Evolutionary conservation across 768 basidiomycete species (phyloP), one percentile per base, ranked within the genome.

Genomic region (Cystobasidium onofrii): DNA sequence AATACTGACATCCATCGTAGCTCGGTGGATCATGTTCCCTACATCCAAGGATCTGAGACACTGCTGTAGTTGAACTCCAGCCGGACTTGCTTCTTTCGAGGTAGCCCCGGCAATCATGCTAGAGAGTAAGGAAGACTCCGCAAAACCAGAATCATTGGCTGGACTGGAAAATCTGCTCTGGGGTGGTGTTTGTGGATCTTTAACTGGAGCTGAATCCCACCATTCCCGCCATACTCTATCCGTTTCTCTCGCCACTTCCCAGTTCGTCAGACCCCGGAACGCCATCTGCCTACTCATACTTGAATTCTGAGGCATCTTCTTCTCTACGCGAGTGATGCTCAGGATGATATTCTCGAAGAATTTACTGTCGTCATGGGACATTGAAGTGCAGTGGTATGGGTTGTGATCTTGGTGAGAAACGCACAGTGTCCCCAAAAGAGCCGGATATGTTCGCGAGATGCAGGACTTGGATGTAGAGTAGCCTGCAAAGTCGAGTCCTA

Each of bases 381-480:
- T 64, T 13, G 63, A 64, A 12, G 63, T 64, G 13, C 25, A 27
- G 34, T 64, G 63, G n/a, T 46, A 64, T 25, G 63, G 63, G 39
- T 64, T 64, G 63, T 64, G 36, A 46, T 41, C 39, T 17, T 64
- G 63, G n/a, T 64, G 63, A 34, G 63, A 34, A 29, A 64, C 63
- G 63, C 36, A 39, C 23, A 64, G 34, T 6, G 63, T 64, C 10
- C 36, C 63, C 39, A 64, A 15, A 13, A 64, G 10, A 13, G 63
- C 36, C 25, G 63, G 36, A 64, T 64, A 23, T 3, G 63, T 39
- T 3, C 20, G 34, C 13, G 25, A 34, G 4, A 39, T 23, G 39
- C 23, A 27, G 18, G 25, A 31, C 13, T 43, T 36, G 29, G 34
- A 34, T 39, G 23, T 29, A 17, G 23, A 31, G 23, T 41, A 64